Conservation (phyloP, 768 basidiomycete species). For the Pisolithus microcarpus region DNA sequence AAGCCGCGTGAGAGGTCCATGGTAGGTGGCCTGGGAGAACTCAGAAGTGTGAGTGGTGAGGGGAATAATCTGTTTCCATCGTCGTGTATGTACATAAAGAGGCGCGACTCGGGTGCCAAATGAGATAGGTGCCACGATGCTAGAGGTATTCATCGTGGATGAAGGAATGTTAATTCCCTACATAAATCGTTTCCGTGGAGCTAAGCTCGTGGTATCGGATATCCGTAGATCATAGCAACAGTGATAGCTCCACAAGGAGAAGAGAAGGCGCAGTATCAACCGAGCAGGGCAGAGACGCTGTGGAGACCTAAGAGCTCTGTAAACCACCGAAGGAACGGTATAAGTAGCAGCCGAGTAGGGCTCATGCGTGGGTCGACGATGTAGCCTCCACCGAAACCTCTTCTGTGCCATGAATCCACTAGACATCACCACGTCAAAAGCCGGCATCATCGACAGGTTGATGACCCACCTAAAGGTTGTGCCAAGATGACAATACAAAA, state of each 20-base stretch:
- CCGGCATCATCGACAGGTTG: not conserved
- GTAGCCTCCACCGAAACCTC: constrained; percentile 63
- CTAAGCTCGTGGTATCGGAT: too few species aligned
- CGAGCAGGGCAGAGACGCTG: constrained; percentile 7
- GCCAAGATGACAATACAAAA: constrained; percentile 54
- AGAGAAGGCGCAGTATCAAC: too few species aligned
- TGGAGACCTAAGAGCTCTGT: constrained; percentile 14
- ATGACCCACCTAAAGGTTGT: constrained; percentile 55
- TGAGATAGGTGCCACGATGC: too few species aligned
- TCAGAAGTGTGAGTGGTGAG: constrained; percentile 66
- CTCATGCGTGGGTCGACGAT: constrained; percentile 60
- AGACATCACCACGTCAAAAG: not conserved
- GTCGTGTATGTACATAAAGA: too few species aligned
- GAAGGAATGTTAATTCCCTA: too few species aligned
- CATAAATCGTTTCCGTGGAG: too few species aligned
- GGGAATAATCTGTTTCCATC: constrained; percentile 30
- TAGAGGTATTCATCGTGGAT: too few species aligned
- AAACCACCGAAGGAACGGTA: constrained; percentile 27
- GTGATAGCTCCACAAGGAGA: too few species aligned
- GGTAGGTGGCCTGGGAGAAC: constrained; percentile 59
- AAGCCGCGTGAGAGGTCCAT: constrained; percentile 72
- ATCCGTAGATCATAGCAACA: too few species aligned
- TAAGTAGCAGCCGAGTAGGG: constrained; percentile 42
- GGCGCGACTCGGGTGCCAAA: too few species aligned
- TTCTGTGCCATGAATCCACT: constrained; percentile 68